phyloP scores from a whole-genome alignment of 2,329 filamentous ascomycete species.

The Diaporthe caulivora region DNA sequence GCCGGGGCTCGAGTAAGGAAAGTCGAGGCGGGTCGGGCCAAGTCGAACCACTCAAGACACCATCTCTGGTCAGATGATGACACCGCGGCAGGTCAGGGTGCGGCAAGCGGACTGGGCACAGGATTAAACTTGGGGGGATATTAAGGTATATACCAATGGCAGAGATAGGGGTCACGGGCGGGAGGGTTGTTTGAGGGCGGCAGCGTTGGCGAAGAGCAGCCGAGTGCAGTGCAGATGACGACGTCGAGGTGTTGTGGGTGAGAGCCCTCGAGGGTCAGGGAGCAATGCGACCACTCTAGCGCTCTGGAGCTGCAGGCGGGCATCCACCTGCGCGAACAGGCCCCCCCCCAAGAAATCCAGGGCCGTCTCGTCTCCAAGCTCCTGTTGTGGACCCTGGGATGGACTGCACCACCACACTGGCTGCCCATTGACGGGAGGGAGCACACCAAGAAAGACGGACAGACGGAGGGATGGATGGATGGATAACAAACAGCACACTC shows the following conservation, averaged over 20 bases:
- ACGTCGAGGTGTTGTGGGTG: neutral
- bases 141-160: conserved; percentile 9
- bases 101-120: neutral
- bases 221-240: neutral
- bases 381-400: conserved; percentile 3
- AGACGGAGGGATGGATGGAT: too few species aligned
- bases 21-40: neutral
- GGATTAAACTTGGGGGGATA: neutral
- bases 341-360: neutral
- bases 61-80: conserved; percentile 4
- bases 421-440: too few species aligned
- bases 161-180: neutral
- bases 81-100: neutral
- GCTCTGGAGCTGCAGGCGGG: neutral
- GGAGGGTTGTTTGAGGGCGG: neutral
- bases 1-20: neutral
- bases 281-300: neutral
- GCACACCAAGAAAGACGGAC: too few species aligned
- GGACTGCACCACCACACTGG: neutral
- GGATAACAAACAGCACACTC: neutral
- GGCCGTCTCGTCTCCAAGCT: conserved; percentile 16
- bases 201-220: neutral
- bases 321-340: conserved; percentile 14
- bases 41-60: neutral
- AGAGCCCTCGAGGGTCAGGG: neutral